Evolutionary conservation across 192 early-diverging fungal genomes (phyloP), one percentile per base, ranked within the genome.

Genomic region (Chytriomyces hyalinus): DNA sequence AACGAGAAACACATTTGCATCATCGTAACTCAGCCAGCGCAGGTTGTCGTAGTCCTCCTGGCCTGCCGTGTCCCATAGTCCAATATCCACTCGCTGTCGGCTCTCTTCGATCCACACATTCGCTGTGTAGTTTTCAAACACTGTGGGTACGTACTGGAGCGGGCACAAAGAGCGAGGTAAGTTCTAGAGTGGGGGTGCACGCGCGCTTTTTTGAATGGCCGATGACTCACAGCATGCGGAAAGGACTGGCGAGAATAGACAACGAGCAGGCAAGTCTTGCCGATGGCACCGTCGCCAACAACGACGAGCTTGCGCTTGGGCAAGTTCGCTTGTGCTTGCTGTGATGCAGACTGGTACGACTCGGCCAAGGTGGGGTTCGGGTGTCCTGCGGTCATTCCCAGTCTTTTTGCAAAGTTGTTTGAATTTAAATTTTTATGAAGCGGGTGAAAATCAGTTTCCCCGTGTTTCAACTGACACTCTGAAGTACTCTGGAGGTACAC

Each of bases 41-140:
- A 97, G 84, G 66, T 93, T 92, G 85, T 97, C 94, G 80, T 95
- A 96, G 80, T 95, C 95, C 81, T 96, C 95, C 75, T 95, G 94
- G 46, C 89, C 95, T 46, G 95, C 94, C 64, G 95, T 97, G 87
- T 97, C 95, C 94, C 94, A 97, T 24, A 97, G 83, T 46, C 91
- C 92, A 47, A 97, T 84, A 80, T 94, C 92, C 7, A 97, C 92
- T 53, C 82, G 81, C 77, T 90, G 91, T 77, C 92, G 92, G 81
- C 95, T 92, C 77, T 89, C 91, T 79, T 94, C 91, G 47, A 91
- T 89, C 67, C 91, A 85, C 67, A 97, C 86, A 71, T 93, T 93
- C 47, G 91, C 89, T 47, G 95, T 90, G 74, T 91, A 94, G 84
- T 92, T 96, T 66, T 97, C 95, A 84, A 96, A 96, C 20, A 82